phyloP scores from a whole-genome alignment of 345 rosid genomes.

The Gossypioides kirkii region DNA sequence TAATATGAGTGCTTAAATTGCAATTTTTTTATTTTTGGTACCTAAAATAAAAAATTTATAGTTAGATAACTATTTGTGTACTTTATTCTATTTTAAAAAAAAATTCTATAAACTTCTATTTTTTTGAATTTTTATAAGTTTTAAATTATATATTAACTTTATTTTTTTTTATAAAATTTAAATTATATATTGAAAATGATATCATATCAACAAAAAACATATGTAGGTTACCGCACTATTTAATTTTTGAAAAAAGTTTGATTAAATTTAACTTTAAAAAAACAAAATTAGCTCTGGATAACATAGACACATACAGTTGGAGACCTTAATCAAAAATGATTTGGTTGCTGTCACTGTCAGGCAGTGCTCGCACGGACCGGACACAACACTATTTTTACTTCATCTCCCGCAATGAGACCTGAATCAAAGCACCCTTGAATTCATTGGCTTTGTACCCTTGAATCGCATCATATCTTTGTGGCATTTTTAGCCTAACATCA shows the following conservation, averaged over 20 bases:
- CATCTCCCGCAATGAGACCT: neutral
- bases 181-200: too few species aligned
- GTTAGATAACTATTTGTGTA: too few species aligned
- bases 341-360: neutral
- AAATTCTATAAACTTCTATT: too few species aligned
- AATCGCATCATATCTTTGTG: neutral
- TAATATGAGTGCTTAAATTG: too few species aligned
- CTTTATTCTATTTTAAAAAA: fast-evolving
- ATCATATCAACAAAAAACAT: too few species aligned
- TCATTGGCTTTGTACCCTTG: neutral
- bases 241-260: too few species aligned
- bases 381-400: neutral
- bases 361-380: neutral
- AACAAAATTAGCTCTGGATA: neutral
- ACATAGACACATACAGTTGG: neutral
- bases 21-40: too few species aligned
- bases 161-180: too few species aligned
- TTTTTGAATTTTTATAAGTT: too few species aligned
- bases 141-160: too few species aligned
- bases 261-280: too few species aligned
- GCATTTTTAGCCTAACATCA: neutral
- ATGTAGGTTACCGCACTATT: fast-evolving
- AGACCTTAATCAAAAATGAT: neutral
- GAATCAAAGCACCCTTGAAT: neutral
- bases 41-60: too few species aligned